phyloP scores from a whole-genome alignment of 139 green algal genomes.

The Pedinophyceae sp. region DNA sequence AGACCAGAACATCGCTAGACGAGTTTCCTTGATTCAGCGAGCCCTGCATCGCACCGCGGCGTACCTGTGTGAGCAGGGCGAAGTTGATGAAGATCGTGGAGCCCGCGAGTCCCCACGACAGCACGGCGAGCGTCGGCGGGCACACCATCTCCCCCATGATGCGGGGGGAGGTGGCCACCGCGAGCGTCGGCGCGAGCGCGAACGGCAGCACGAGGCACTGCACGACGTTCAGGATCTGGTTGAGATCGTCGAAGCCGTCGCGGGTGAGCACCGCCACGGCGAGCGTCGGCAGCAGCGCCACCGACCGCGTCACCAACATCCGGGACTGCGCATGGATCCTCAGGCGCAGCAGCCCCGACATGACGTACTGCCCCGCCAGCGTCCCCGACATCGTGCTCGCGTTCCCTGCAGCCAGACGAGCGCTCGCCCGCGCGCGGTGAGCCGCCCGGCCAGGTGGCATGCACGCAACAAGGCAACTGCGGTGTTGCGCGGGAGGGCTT shows the following conservation, averaged over 20 bases:
- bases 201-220: slow-evolving; percentile 47
- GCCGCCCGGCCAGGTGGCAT: no score
- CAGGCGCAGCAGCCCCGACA: slow-evolving; percentile 22
- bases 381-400: slow-evolving; percentile 60
- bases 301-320: slow-evolving; percentile 24
- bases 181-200: slow-evolving; percentile 23
- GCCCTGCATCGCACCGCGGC: no score
- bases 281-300: slow-evolving; percentile 41
- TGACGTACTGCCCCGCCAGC: slow-evolving; percentile 69
- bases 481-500: no score
- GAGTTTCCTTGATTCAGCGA: no score
- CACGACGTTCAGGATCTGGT: slow-evolving; percentile 33
- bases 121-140: no score
- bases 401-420: no score
- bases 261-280: slow-evolving; percentile 14
- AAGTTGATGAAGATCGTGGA: no score
- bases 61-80: no score
- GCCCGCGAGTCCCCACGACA: no score
- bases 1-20: no score
- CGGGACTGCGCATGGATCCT: slow-evolving; percentile 23
- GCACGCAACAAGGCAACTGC: no score
- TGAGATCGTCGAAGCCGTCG: slow-evolving; percentile 26
- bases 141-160: not conserved
- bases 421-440: no score
- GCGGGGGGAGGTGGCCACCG: not conserved